Evolutionary conservation across 768 basidiomycete genomes (phyloP).

Genomic region (Jaapia argillacea): DNA sequence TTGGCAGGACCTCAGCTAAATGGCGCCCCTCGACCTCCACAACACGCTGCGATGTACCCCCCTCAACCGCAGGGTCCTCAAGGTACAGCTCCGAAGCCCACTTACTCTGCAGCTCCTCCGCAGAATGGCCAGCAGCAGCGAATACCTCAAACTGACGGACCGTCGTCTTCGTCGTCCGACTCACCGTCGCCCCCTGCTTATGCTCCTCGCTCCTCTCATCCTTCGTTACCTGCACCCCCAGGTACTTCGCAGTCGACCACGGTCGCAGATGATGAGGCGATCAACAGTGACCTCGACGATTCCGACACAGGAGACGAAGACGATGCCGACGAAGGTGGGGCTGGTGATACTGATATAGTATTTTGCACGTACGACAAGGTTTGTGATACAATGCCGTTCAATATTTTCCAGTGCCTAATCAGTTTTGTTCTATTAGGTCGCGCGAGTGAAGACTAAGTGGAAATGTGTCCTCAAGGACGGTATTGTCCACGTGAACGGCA

Average conservation of each 20-base stretch:
- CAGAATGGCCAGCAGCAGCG: conserved; percentile 1
- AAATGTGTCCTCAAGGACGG: conserved; percentile 97
- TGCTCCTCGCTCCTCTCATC: conserved; percentile 64
- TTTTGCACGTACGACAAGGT: conserved; percentile 99
- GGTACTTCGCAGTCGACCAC: conserved; percentile 26
- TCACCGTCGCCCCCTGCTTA: conserved; percentile 60
- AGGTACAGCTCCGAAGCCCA: conserved; percentile 5
- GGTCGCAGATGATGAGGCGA: conserved; percentile 64
- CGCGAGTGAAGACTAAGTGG: conserved; percentile 99
- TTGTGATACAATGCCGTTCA: conserved; percentile 8
- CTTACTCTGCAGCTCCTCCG: no score
- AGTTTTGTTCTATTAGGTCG: conserved; percentile 50
- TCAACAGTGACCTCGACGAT: conserved; percentile 96
- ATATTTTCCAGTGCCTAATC: conserved; percentile 2
- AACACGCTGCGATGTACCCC: conserved; percentile 50
- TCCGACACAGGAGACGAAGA: conserved; percentile 84
- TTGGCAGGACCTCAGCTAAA: conserved; percentile 59
- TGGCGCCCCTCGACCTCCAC: conserved; percentile 37
- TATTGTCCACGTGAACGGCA: conserved; percentile 94
- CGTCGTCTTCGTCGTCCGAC: conserved; percentile 56
- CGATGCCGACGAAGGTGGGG: conserved; percentile 68
- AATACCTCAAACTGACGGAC: conserved; percentile 80
- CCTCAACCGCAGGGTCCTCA: conserved; percentile 9
- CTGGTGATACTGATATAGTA: conserved; percentile 81
- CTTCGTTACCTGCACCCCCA: conserved; percentile 61